Percentiles rank a stretch among this genome's conserved stretches.
phyloP scores from a whole-genome alignment of 176 grass and related monocot genomes.

The Rhynchospora breviuscula region DNA sequence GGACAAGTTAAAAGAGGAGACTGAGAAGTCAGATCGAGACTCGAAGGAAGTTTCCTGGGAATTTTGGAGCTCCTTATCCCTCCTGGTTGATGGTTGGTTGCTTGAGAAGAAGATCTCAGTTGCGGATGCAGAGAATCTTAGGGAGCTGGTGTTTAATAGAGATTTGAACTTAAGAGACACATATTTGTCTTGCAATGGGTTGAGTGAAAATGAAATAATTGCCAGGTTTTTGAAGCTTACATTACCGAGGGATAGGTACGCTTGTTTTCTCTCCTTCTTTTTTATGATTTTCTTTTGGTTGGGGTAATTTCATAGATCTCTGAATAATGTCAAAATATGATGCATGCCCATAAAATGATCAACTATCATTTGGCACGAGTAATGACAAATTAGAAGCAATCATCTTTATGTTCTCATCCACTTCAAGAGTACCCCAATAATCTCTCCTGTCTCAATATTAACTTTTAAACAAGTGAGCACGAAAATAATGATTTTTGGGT shows the following conservation, averaged over 20 bases:
- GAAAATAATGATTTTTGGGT: background rate
- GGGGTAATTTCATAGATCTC: background rate
- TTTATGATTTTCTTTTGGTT: background rate
- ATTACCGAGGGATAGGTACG: slow-evolving; percentile 50
- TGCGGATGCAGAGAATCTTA: slow-evolving; percentile 49
- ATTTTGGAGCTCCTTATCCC: slow-evolving; percentile 77
- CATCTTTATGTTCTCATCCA: background rate
- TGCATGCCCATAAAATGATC: background rate
- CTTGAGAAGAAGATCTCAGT: slow-evolving; percentile 84
- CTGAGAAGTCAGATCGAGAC: slow-evolving; percentile 37
- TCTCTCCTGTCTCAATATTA: background rate
- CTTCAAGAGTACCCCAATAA: background rate
- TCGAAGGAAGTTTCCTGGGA: slow-evolving; percentile 48
- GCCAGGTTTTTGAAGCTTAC: slow-evolving; percentile 71
- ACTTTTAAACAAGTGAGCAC: background rate
- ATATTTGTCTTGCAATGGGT: slow-evolving; percentile 64
- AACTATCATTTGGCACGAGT: background rate
- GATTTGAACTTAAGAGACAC: slow-evolving; percentile 59
- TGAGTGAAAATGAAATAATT: slow-evolving; percentile 61
- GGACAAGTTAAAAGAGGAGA: slow-evolving; percentile 67
- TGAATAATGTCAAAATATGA: background rate
- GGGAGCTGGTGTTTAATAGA: slow-evolving; percentile 74
- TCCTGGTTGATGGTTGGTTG: slow-evolving; percentile 84
- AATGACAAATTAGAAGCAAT: background rate
- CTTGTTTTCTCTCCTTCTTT: slow-evolving; percentile 14